A percentile compares a stretch with the other conserved stretches of the same genome.
phyloP scores from a whole-genome alignment of 2,329 filamentous ascomycete genomes.

The Botrytis sinoallii region DNA sequence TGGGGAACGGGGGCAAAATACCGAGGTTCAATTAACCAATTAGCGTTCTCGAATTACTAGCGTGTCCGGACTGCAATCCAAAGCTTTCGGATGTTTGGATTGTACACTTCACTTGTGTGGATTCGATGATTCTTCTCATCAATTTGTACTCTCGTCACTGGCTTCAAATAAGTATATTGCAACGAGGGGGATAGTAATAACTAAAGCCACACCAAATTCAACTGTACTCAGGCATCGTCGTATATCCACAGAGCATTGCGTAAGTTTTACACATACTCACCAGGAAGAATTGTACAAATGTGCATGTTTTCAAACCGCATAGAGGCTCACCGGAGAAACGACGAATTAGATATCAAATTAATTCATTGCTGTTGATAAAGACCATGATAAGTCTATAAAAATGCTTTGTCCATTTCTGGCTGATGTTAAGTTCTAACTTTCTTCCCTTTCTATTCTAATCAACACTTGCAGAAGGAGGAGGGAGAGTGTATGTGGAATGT shows the following conservation, averaged over 20 bases:
- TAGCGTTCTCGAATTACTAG: neutral
- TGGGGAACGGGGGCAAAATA: slow-evolving; percentile 4
- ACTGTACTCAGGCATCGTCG: neutral
- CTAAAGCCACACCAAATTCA: neutral
- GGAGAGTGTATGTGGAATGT: neutral
- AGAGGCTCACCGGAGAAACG: neutral
- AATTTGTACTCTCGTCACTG: neutral
- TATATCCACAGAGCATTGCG: neutral
- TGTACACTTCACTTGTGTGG: neutral
- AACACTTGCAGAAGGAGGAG: neutral
- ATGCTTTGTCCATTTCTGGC: neutral
- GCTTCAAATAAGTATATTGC: neutral
- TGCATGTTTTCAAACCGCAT: neutral
- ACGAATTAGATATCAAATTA: neutral
- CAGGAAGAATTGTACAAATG: neutral
- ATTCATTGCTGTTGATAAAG: neutral
- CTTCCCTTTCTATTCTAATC: neutral
- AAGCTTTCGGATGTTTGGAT: neutral
- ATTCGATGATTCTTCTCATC: neutral
- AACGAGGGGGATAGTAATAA: neutral
- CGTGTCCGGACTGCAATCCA: neutral
- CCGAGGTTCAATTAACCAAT: slow-evolving; percentile 11
- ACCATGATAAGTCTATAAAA: neutral
- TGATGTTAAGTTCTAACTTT: neutral
- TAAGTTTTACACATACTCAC: neutral